phyloP scores from a whole-genome alignment of 164 flowering plant genomes.

The Nymphaea colorata region DNA sequence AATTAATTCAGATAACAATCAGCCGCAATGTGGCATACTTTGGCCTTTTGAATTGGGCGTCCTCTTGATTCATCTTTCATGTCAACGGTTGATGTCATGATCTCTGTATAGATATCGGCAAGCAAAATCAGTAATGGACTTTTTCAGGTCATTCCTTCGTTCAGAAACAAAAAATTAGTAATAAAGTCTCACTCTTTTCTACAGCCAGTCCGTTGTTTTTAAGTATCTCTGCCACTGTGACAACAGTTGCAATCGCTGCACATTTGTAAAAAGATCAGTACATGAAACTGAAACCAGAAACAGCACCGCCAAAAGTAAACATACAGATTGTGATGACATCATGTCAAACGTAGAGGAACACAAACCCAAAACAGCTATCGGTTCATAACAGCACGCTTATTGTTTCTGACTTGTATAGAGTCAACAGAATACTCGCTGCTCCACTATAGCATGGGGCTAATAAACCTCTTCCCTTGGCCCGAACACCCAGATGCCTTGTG shows the following conservation, averaged over 20 bases:
- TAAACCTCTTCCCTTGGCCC: no score
- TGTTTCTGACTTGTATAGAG: no score
- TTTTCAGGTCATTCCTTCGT: neutral
- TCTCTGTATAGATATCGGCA: slow-evolving; percentile 11
- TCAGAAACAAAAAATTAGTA: neutral
- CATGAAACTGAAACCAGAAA: slow-evolving; percentile 1
- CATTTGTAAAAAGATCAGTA: neutral
- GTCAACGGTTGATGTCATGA: slow-evolving; percentile 28
- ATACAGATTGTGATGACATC: neutral
- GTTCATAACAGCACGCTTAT: no score
- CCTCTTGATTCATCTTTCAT: slow-evolving; percentile 28
- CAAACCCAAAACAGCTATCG: neutral
- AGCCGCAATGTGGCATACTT: slow-evolving; percentile 9
- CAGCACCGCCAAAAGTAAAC: neutral
- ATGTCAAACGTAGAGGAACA: neutral
- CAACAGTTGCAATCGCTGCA: slow-evolving; percentile 43
- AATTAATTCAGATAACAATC: neutral
- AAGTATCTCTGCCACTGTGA: slow-evolving; percentile 37
- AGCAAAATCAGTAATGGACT: neutral
- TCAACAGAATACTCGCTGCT: no score
- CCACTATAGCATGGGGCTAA: no score
- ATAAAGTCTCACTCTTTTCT: slow-evolving; percentile 23
- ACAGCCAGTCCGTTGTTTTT: slow-evolving; percentile 38
- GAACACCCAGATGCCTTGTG: no score
- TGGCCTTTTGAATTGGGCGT: slow-evolving; percentile 32